Evolutionary conservation across 108 stramenopile genomes (phyloP).

Genomic region (Poteriospumella lacustris): DNA sequence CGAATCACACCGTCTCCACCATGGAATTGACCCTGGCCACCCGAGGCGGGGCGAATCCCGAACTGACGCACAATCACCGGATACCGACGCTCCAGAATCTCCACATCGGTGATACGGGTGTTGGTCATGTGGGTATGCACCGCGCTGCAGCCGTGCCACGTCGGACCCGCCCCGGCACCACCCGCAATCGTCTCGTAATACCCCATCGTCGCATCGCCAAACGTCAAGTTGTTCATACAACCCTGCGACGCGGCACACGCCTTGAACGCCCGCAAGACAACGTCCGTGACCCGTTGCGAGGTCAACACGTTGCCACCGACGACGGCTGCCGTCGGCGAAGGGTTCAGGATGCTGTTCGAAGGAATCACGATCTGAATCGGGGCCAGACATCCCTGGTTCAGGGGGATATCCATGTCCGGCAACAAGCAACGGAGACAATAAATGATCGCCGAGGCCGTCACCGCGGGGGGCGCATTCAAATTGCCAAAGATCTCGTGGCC

Average conservation of each 20-base stretch:
- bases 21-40: slow-evolving; percentile 73
- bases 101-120: slow-evolving; percentile 97
- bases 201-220: slow-evolving; percentile 90
- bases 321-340: slow-evolving; percentile 82
- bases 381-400: slow-evolving; percentile 94
- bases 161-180: slow-evolving; percentile 93
- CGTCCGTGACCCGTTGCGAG: slow-evolving; percentile 93
- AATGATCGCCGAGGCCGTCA: slow-evolving; percentile 93
- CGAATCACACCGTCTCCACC: slow-evolving; percentile 94
- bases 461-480: slow-evolving; percentile 96
- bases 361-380: slow-evolving; percentile 90
- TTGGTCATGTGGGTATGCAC: slow-evolving; percentile 99
- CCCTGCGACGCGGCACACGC: slow-evolving; percentile 97
- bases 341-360: slow-evolving; percentile 72
- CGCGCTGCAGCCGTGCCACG: slow-evolving; percentile 86
- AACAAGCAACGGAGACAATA: slow-evolving; percentile 89
- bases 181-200: slow-evolving; percentile 99
- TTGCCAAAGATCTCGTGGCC: slow-evolving; percentile 89
- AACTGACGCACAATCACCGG: slow-evolving; percentile 83
- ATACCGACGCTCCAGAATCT: slow-evolving; percentile 90
- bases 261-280: slow-evolving; percentile 86
- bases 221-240: slow-evolving; percentile 99
- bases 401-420: slow-evolving; percentile 72
- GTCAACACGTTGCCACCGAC: slow-evolving; percentile 98
- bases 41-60: slow-evolving; percentile 76